These are phyloP conservation scores for Fusarium pseudoanthophilum DNA, from an alignment of 2,329 filamentous ascomycete species.

Conservation along the genomic window DNA sequence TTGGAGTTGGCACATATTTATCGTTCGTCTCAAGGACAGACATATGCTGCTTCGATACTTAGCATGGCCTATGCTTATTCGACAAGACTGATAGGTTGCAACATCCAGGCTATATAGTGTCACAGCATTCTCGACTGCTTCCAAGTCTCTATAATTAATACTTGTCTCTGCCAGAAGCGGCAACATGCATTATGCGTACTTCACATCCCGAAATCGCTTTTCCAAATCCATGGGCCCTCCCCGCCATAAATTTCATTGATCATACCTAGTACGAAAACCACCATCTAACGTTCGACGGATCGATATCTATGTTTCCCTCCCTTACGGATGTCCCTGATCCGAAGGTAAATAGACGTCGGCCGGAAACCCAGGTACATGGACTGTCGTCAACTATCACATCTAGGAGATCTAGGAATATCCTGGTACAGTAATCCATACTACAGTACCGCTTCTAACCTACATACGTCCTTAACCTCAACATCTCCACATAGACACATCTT, in stretches of 20 bases:
- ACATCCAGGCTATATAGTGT: neutral
- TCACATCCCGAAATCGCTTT: neutral
- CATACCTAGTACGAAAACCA: neutral
- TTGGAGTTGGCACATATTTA: neutral
- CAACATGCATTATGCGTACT: neutral
- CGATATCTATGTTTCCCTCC: neutral
- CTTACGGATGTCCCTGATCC: neutral
- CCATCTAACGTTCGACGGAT: neutral
- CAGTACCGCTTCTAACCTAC: slow-evolving; percentile 3
- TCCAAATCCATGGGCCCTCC: neutral
- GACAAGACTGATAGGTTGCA: neutral
- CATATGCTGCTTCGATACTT: slow-evolving; percentile 5
- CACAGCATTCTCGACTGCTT: neutral
- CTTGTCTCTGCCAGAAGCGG: neutral
- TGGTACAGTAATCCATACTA: neutral
- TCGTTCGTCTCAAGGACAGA: neutral
- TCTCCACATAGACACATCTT: slow-evolving; percentile 19
- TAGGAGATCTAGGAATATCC: neutral
- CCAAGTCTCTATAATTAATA: neutral
- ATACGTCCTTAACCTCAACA: neutral
- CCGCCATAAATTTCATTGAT: neutral
- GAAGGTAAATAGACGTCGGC: neutral
- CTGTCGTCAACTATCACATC: slow-evolving; percentile 7
- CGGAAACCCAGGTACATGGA: slow-evolving; percentile 31
- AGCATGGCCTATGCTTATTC: slow-evolving; percentile 1